These are phyloP conservation scores for Microbotryum scabiosae DNA, from an alignment of 1,284 basidiomycete species.

Conservation along the genomic window DNA sequence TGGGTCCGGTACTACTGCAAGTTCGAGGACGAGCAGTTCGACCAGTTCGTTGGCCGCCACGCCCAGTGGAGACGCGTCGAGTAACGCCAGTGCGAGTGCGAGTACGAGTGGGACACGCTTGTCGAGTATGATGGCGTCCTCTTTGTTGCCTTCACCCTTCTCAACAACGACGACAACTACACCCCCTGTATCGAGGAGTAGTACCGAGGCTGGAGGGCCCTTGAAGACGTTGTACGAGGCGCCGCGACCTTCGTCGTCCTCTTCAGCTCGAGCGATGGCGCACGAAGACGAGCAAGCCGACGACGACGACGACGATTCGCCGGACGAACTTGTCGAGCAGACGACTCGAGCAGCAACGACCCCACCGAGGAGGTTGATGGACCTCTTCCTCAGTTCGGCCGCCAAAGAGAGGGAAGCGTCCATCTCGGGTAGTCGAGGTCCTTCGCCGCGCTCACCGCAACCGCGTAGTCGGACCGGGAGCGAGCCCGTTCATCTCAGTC, in stretches of 20 bases:
- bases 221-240: conserved; percentile 11
- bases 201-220: background rate
- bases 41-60: too few relatives aligned
- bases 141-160: too few relatives aligned
- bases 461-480: background rate
- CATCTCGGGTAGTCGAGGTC: background rate
- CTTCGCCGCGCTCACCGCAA: background rate
- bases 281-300: background rate
- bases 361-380: conserved; percentile 13
- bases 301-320: background rate
- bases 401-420: background rate
- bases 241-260: background rate
- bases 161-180: too few relatives aligned
- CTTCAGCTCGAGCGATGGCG: background rate
- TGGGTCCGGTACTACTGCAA: too few relatives aligned
- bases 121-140: too few relatives aligned
- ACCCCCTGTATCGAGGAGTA: too few relatives aligned
- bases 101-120: too few relatives aligned
- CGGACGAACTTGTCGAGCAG: conserved; percentile 3
- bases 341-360: background rate
- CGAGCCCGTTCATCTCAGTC: background rate
- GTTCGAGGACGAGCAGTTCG: too few relatives aligned
- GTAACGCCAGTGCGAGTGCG: too few relatives aligned
- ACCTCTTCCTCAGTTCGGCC: conserved; percentile 6
- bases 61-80: too few relatives aligned